Evolutionary conservation across 495 filamentous ascomycete species (phyloP), one percentile per base, ranked within the genome.

Genomic region (Pseudevernia furfuracea): DNA sequence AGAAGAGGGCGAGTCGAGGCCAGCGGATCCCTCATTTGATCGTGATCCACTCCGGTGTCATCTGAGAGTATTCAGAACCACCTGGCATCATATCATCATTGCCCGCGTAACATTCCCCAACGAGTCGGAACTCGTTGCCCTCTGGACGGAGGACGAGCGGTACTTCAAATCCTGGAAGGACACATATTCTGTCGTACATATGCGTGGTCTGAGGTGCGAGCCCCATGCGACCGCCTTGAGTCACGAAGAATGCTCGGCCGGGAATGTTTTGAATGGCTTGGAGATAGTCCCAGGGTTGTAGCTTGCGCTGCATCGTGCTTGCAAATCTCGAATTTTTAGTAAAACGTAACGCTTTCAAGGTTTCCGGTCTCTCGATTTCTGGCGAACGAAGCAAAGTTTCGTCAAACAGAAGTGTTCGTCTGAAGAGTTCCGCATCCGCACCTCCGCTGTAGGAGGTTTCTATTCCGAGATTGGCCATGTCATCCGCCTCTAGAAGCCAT

Each of bases 31-130:
- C 52, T 55, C 30, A 55, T 34, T 55, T 55, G 28, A 55, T 55
- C 2, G 52, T 21, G 52, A 55, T 55, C 52, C 52, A 55, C 15
- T 55, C 52, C 5, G 52, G 30, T 3, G 52, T 55, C 52, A 55
- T 55, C 52, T 36, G 28, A 21, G 52, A 55, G 52, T 55, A 55
- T 4, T 55, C 52, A 34, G 30, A 34, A 3, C 52, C 52, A 34
- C 52, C 52, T 9, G 52, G 52, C 52, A 55, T 55, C 52, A 34
- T 34, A 11, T 55, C 52, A n/a, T 55, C 52, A 55, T 55, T 55
- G 14, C 52, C 52, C 19, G 52, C 52, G 15, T 55, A 55, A 30
- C 52, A 55, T 34, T 55, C 52, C 52, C 52, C 52, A 21, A 55
- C 52, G 17, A 55, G 3, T 10, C 52, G 52, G n/a, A 32, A 55